Evolutionary conservation across 2,329 filamentous ascomycete species (phyloP), one percentile per base, ranked within the genome.

Genomic region (Arachnomyces sp.): DNA sequence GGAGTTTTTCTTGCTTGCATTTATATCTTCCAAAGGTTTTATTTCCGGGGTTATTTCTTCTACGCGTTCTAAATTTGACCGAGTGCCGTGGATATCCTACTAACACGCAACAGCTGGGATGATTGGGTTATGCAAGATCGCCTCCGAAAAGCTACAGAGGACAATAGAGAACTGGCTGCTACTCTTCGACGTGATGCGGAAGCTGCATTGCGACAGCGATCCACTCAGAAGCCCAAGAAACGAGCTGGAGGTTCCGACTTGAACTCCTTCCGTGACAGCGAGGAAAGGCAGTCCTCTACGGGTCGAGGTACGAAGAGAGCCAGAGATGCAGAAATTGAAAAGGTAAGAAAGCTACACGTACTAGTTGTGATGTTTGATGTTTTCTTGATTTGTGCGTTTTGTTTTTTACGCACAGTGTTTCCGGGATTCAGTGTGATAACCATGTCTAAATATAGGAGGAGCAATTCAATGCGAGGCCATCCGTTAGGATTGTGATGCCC

Each of bases 71-170:
- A 51, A 25, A 52, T 43, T 31, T 34, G n/a, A 14, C 28, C 35
- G 18, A 31, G 33, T 33, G 35, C 15, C 25, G 35, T 29, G 31
- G 43, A 44, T 47, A 41, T 47, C 40, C 34, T 37, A 29, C 18
- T 32, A 14, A 16, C 39, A 30, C 35, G 28, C 37, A 38, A 47
- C 56, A 85, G 81, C 47, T 98, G 92, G 92, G 92, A 98, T 68
- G 92, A 98, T 68, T 96, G 90, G 90, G 92, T 96, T 33, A 79
- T 86, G 15, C 82, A 88, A 64, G 90, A 96, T 62, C 86, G 92
- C 51, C 82, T 98, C 45, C 83, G 89, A 58, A 95, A 95, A 68
- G 84, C 90, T 61, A 95, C 82, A 38, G 87, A 94, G 42, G 92
- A 96, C 67, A 95, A 96, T 67, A 86, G 86, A 58, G 87, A 94